Conservation (phyloP, 2,329 filamentous ascomycete species). For the Botrytis aclada region DNA sequence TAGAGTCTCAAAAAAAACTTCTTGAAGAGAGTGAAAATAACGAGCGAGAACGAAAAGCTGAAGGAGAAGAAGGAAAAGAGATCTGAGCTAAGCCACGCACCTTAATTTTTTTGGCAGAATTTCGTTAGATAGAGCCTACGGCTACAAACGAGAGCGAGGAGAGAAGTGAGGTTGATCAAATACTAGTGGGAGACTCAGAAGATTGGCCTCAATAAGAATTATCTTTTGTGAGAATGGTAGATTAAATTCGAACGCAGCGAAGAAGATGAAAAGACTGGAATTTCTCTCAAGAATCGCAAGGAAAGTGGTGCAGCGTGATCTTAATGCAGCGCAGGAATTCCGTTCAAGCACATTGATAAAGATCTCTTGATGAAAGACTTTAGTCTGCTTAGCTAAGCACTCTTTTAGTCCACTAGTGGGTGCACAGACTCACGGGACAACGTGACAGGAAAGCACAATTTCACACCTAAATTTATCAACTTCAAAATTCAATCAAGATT, state of each 20-base stretch:
- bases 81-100: neutral
- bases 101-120: neutral
- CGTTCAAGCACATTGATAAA: neutral
- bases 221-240: neutral
- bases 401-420: neutral
- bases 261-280: neutral
- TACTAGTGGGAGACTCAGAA: neutral
- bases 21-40: neutral
- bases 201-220: neutral
- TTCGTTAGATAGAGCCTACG: neutral
- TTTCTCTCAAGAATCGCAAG: neutral
- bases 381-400: slow-evolving; percentile 2
- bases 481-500: no score
- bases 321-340: neutral
- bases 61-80: neutral
- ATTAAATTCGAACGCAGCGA: neutral
- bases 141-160: neutral
- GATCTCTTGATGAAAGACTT: neutral
- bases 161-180: neutral
- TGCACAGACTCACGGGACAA: no score
- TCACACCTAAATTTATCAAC: no score
- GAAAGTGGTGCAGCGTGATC: neutral
- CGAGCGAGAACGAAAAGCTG: neutral
- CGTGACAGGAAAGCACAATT: no score
- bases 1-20: neutral